Conservation (phyloP, 345 rosid species). For the Salix suchowensis region DNA sequence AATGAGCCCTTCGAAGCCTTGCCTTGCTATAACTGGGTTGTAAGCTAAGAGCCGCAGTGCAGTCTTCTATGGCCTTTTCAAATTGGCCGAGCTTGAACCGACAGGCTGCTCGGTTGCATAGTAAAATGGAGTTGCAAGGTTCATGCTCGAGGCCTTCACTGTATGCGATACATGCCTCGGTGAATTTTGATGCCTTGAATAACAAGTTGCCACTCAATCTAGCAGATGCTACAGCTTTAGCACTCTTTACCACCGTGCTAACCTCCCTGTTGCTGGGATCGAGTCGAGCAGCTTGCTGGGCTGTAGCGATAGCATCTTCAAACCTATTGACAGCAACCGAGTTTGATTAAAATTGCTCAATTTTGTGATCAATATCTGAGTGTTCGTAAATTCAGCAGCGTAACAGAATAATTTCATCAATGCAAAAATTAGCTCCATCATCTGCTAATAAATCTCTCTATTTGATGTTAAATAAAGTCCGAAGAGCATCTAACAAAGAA, state of each 20-base stretch:
- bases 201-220: constrained; percentile 71
- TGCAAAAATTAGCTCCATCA: not conserved
- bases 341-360: not conserved
- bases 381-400: not conserved
- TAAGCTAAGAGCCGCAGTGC: constrained; percentile 57
- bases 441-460: not conserved
- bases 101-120: constrained; percentile 91
- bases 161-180: constrained; percentile 62
- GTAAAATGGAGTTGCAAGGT: constrained; percentile 65
- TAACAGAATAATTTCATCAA: not conserved
- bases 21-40: constrained; percentile 77
- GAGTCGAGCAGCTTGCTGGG: constrained; percentile 64
- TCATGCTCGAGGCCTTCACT: constrained; percentile 75
- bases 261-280: constrained; percentile 66
- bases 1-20: constrained; percentile 73
- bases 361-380: not conserved
- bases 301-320: constrained; percentile 66
- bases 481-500: too few relatives aligned
- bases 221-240: constrained; percentile 54
- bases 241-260: constrained; percentile 32
- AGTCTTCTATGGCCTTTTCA: constrained; percentile 77
- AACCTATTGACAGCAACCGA: constrained; percentile 36
- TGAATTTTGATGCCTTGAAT: constrained; percentile 55
- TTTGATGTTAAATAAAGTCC: not conserved
- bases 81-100: constrained; percentile 57